Base-by-base conservation (phyloP, 179 eudicot species). In the Beta corolliflora region DNA sequence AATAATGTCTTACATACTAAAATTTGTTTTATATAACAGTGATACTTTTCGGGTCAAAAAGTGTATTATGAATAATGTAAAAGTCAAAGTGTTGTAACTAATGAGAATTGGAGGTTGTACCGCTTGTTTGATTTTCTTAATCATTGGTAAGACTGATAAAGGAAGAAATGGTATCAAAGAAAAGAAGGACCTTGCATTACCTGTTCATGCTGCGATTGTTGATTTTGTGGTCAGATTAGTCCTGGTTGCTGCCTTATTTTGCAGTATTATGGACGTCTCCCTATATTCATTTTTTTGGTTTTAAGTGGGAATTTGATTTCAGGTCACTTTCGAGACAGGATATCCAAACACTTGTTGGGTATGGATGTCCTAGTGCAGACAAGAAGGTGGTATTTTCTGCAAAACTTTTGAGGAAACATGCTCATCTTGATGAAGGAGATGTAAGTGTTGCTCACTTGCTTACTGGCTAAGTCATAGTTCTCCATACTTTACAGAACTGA, bases 341-440 rank as follows among this genome's bases (percentile, higher is more conserved):
- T 90, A 91, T 95, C 69, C 98, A 93, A 86, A 53, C 88, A 80
- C 83, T 95, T 86, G 99, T 95, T 76, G 99, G 99, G 73, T 86
- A 90, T 86, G 99, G 99, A 83, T 95, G 99, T 85, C 90, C 98
- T 74, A 95, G 90, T 82, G 69, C 89, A 36, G 99, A 95, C 85
- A 95, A 89, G 83, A 93, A 87, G 89, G 95, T 91, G 73, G 92
- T 90, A 12, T 93, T 90, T 86, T 93, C 99, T n/a, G 82, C 94
- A 21, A 95, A 95, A 79, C 79, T 95, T 84, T 84, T 95, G 83
- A 88, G 99, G 86, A 95, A 95, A 82, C 87, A 88, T 70, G 93
- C 86, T 79, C 98, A 95, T 82, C 91, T 95, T 67, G 97, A 95
- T 78, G 98, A 95, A 88, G 98, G 98, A 89, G 98, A 95, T 91